These are phyloP conservation scores for Anacardium occidentale DNA, from an alignment of 345 rosid genomes.

Conservation along the genomic window DNA sequence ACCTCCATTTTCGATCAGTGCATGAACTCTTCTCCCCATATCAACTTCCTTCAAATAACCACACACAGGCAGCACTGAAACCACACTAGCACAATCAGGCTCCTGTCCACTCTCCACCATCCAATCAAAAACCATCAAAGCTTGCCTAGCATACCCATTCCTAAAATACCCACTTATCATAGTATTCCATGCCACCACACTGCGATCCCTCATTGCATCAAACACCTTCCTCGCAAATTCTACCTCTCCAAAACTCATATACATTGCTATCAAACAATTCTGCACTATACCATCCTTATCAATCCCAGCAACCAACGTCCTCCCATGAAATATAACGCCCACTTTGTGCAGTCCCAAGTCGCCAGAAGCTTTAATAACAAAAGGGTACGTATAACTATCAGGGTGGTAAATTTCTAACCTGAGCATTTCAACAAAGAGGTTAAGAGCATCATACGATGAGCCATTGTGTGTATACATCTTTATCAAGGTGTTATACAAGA, in stretches of 20 bases:
- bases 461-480: slow-evolving; percentile 39
- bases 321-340: slow-evolving; percentile 52
- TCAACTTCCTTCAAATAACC: slow-evolving; percentile 55
- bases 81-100: slow-evolving; percentile 48
- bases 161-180: slow-evolving; percentile 64
- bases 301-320: slow-evolving; percentile 38
- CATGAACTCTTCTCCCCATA: slow-evolving; percentile 55
- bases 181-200: slow-evolving; percentile 66
- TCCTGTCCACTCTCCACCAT: slow-evolving; percentile 50
- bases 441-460: slow-evolving; percentile 30
- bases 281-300: slow-evolving; percentile 40
- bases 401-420: slow-evolving; percentile 33
- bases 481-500: slow-evolving; percentile 45
- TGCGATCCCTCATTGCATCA: slow-evolving; percentile 42
- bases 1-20: slow-evolving; percentile 40
- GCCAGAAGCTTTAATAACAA: slow-evolving; percentile 54
- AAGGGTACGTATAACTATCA: slow-evolving; percentile 53
- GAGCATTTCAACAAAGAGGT: slow-evolving; percentile 50
- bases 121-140: slow-evolving; percentile 43
- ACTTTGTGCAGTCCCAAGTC: slow-evolving; percentile 32
- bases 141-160: slow-evolving; percentile 44
- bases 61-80: slow-evolving; percentile 58
- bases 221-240: slow-evolving; percentile 50
- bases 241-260: slow-evolving; percentile 51
- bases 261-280: slow-evolving; percentile 66